Evolutionary conservation across 2,329 filamentous ascomycete species (phyloP).

Genomic region (Fusarium armeniacum): DNA sequence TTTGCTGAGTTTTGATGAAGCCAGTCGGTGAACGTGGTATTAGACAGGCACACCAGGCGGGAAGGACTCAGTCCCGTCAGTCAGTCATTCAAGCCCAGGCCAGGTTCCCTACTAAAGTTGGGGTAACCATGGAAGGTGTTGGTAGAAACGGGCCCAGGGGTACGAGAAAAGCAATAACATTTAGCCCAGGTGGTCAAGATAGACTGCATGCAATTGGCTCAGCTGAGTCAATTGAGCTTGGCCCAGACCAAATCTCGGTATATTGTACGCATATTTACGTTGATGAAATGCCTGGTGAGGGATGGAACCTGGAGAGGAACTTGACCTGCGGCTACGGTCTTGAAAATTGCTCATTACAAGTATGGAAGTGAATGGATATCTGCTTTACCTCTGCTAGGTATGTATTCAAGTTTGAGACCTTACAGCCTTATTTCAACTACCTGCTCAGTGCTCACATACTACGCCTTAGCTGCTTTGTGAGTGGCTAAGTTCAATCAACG

Average conservation of each 20-base stretch:
- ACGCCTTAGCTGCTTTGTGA: neutral
- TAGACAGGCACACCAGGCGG: conserved; percentile 7
- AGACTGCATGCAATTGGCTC: conserved; percentile 13
- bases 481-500: neutral
- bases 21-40: conserved; percentile 35
- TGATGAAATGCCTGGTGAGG: conserved; percentile 1
- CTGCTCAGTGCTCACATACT: neutral
- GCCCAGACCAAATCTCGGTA: conserved; percentile 1
- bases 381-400: neutral
- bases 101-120: conserved; percentile 5
- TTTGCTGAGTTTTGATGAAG: conserved; percentile 17
- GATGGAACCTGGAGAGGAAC: neutral
- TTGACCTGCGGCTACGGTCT: conserved; percentile 5
- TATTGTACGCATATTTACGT: neutral
- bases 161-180: conserved; percentile 8
- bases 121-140: conserved; percentile 11
- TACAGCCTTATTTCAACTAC: conserved; percentile 35
- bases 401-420: conserved; percentile 17
- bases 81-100: conserved; percentile 14
- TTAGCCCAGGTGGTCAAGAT: neutral
- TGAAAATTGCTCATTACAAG: neutral
- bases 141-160: conserved; percentile 5
- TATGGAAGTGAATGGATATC: neutral
- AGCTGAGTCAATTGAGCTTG: conserved; percentile 25
- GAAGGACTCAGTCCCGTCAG: conserved; percentile 14